Evolutionary conservation across 306 rosid genomes (phyloP), one percentile per base, ranked within the genome.

Genomic region (Quercus glauca): DNA sequence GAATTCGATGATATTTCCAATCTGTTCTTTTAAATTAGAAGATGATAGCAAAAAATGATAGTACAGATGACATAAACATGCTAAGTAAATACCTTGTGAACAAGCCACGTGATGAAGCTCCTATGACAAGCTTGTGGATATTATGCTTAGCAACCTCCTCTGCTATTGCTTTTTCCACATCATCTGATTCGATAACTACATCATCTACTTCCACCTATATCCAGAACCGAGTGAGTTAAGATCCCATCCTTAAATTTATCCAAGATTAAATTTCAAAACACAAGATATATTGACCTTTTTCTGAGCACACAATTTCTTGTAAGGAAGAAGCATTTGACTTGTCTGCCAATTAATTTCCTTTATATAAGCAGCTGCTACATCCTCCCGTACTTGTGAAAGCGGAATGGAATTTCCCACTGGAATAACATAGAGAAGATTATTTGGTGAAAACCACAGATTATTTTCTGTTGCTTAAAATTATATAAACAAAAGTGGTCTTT

Each of bases 341-440:
- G 87, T 83, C 71, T 85, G 89, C 88, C 87, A 89, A 77, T 90
- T 89, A 77, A 88, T 79, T 86, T 96, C 97, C 87, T 86, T 87
- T 76, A 29, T 82, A 73, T 86, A 91, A 33, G 98, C 92, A 74
- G 83, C 90, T 45, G 75, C 92, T 65, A 87, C 84, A 18, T 93
- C 97, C 4, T 78, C 85, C 43, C 92, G 85, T 55, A 83, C 92
- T 80, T 84, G 92, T 37, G 97, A 91, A 82, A 91, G 2, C 3
- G 96, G 96, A 79, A 91, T 57, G 67, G 63, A n/a, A 83, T 86
- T 89, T 86, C 97, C 96, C 97, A 95, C 99, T 90, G 86, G 65
- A 87, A 83, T 35, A 41, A 29, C 9, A 73, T 19, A 49, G 37
- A 49, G 37, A 35, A n/a, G 20, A 35, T n/a, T 67, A 9, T 37